Evolutionary conservation across 1,139 yeast species (phyloP).

Genomic region (Geotrichum fermentans): DNA sequence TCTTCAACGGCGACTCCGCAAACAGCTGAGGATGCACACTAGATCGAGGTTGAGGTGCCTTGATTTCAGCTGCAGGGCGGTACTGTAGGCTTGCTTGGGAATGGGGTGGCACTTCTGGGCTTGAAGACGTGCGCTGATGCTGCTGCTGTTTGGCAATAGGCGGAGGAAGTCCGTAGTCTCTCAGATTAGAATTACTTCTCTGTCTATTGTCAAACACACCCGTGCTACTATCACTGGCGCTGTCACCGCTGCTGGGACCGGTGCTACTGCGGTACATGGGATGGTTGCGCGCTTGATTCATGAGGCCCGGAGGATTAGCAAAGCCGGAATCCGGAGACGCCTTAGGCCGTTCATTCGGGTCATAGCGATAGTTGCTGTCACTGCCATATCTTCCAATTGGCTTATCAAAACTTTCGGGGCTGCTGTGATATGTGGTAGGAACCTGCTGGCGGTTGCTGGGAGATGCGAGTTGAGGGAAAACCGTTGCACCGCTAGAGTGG

Average conservation of each 20-base stretch:
- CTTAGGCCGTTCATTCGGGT: constrained; percentile 11
- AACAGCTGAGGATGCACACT: constrained; percentile 13
- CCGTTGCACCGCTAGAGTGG: constrained; percentile 1
- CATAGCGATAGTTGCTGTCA: constrained; percentile 14
- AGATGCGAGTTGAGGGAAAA: background rate
- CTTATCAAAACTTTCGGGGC: constrained; percentile 8
- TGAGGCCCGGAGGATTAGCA: constrained; percentile 11
- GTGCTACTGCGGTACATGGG: background rate
- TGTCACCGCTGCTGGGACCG: constrained; percentile 9
- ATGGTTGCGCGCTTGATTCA: constrained; percentile 1
- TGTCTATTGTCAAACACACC: background rate
- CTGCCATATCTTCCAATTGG: constrained; percentile 10
- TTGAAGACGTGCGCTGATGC: background rate
- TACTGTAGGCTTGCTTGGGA: background rate
- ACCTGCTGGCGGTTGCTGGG: constrained; percentile 4
- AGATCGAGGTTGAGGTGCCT: constrained; percentile 17
- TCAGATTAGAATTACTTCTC: background rate
- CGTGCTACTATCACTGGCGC: constrained; percentile 1
- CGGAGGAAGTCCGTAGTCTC: constrained; percentile 3
- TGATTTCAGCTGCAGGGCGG: constrained; percentile 6
- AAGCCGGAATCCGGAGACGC: constrained; percentile 19
- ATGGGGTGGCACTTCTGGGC: background rate
- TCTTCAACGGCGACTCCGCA: constrained; percentile 7
- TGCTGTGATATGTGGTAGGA: constrained; percentile 8
- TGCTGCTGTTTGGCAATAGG: background rate